Percentiles rank a stretch among this genome's conserved stretches.
Evolutionary conservation across 106 monocot genomes (phyloP).

Genomic region (Agapanthus africanus): DNA sequence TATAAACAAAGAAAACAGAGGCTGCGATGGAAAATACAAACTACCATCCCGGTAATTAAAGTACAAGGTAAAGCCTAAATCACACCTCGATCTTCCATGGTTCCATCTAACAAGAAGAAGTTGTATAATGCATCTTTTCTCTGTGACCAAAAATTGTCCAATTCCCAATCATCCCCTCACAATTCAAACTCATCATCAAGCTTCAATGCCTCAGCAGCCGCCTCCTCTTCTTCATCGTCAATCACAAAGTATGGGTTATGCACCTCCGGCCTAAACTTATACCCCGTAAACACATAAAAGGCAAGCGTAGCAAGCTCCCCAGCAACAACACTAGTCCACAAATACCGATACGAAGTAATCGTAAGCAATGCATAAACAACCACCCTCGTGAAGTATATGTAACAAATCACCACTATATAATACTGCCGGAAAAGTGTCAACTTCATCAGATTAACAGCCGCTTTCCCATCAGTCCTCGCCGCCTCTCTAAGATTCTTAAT

Average conservation of each 20-base stretch:
- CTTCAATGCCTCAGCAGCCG: slow-evolving; percentile 37
- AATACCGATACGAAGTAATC: slow-evolving; percentile 38
- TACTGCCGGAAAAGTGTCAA: slow-evolving; percentile 51
- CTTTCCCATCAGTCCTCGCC: slow-evolving; percentile 51
- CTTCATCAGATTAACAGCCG: slow-evolving; percentile 54
- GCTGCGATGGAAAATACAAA: no score
- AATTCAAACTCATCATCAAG: slow-evolving; percentile 52
- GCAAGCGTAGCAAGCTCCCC: slow-evolving; percentile 51
- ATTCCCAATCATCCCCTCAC: slow-evolving; percentile 9
- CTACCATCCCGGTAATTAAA: no score
- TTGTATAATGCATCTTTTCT: not conserved
- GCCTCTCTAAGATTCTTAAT: slow-evolving; percentile 58
- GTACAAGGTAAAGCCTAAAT: not conserved
- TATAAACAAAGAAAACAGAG: no score
- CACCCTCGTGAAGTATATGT: slow-evolving; percentile 49
- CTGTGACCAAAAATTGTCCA: not conserved
- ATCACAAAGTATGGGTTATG: slow-evolving; percentile 48
- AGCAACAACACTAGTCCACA: slow-evolving; percentile 39
- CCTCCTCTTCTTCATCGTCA: slow-evolving; percentile 56
- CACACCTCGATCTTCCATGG: not conserved
- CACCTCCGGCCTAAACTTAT: slow-evolving; percentile 45
- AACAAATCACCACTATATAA: slow-evolving; percentile 46
- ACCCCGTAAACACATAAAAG: slow-evolving; percentile 48
- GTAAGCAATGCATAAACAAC: slow-evolving; percentile 41
- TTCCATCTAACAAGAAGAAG: not conserved